Conservation (phyloP, 139 green algal species). For the Closterium sp. region DNA sequence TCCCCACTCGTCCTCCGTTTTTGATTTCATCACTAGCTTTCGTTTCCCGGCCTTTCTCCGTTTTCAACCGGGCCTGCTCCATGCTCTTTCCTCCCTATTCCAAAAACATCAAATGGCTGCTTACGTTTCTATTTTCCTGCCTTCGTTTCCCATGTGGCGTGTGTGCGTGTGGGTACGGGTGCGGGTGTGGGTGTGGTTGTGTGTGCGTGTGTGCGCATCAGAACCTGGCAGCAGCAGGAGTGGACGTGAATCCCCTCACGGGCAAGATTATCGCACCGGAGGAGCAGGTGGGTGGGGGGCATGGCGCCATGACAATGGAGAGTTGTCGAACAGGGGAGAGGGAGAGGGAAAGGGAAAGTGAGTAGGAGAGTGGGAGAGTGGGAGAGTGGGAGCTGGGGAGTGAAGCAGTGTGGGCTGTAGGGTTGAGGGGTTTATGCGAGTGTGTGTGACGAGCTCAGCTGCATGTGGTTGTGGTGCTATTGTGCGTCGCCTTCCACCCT, state of each 20-base stretch:
- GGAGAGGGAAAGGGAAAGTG: too few relatives aligned
- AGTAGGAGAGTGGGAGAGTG: too few relatives aligned
- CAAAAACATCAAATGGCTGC: too few relatives aligned
- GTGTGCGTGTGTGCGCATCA: slow-evolving; percentile 10
- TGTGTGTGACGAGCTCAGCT: too few relatives aligned
- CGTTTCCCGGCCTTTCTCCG: neutral
- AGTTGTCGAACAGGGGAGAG: neutral
- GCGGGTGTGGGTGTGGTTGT: slow-evolving; percentile 7
- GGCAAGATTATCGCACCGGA: slow-evolving; percentile 57
- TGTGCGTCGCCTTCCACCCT: too few relatives aligned
- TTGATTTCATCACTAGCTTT: neutral
- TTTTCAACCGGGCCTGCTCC: neutral
- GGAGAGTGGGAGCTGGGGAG: too few relatives aligned
- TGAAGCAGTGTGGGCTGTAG: too few relatives aligned
- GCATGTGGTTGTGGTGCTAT: too few relatives aligned
- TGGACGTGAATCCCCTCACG: slow-evolving; percentile 48
- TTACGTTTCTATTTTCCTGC: too few relatives aligned
- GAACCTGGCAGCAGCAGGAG: slow-evolving; percentile 48
- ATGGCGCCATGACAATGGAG: neutral
- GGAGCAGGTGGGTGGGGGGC: slow-evolving; percentile 46
- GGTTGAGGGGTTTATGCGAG: too few relatives aligned
- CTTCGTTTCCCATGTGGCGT: too few relatives aligned
- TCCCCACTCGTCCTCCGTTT: neutral
- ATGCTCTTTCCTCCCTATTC: too few relatives aligned
- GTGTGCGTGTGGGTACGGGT: neutral